These are phyloP conservation scores for Chrysanthemum lavandulifolium DNA, from an alignment of 129 eudicot genomes.

Conservation along the genomic window DNA sequence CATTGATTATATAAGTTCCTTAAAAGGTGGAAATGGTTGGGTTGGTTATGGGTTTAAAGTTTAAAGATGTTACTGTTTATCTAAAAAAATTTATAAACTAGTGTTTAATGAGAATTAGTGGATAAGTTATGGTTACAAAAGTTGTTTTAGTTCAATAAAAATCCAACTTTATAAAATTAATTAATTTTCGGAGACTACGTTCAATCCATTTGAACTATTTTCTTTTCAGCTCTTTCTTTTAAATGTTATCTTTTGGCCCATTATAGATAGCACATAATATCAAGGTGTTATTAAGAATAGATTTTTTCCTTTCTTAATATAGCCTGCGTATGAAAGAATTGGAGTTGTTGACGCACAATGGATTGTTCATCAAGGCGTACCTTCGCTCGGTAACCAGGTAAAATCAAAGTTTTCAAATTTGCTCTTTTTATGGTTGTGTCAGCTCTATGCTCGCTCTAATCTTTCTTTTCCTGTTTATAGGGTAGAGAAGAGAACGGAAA, in stretches of 20 bases:
- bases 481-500: slow-evolving; percentile 47
- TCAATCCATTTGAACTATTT: background rate
- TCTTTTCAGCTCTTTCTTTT: background rate
- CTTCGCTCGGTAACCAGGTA: slow-evolving; percentile 91
- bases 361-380: slow-evolving; percentile 80
- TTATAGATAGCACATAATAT: background rate
- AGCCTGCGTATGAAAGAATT: slow-evolving; percentile 89
- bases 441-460: slow-evolving; percentile 11
- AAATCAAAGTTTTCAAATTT: slow-evolving; percentile 14
- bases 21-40: background rate
- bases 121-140: background rate
- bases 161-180: background rate
- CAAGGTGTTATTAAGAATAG: slow-evolving; percentile 14
- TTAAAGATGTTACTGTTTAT: background rate
- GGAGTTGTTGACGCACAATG: slow-evolving; percentile 99
- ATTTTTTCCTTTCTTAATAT: slow-evolving; percentile 4
- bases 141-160: background rate
- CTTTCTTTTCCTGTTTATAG: slow-evolving; percentile 27
- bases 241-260: background rate
- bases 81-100: background rate
- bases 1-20: background rate
- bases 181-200: background rate
- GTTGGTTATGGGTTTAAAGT: background rate
- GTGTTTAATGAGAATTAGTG: background rate
- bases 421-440: background rate